Evolutionary conservation across 2,329 filamentous ascomycete species (phyloP).

Genomic region (Calonectria honghensis): DNA sequence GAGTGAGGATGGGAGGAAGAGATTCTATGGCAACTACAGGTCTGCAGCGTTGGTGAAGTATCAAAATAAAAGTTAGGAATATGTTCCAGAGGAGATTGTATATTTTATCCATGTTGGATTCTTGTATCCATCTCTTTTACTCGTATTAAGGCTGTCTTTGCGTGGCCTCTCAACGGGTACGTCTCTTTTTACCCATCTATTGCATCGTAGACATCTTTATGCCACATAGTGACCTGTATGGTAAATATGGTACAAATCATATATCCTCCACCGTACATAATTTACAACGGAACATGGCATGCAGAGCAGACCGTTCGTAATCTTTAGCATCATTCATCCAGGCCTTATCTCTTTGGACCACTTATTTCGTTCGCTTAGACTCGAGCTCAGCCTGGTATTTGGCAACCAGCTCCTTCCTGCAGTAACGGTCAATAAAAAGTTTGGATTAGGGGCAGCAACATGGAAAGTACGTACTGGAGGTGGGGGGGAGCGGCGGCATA

Average conservation of each 20-base stretch:
- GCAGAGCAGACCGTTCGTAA: conserved; percentile 31
- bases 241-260: conserved; percentile 56
- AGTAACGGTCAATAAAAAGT: conserved; percentile 39
- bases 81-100: conserved; percentile 51
- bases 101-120: conserved; percentile 48
- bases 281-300: conserved; percentile 48
- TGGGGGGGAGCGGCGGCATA: conserved; percentile 91
- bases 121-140: conserved; percentile 38
- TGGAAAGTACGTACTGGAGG: conserved; percentile 81
- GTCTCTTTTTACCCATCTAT: conserved; percentile 27
- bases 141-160: conserved; percentile 20
- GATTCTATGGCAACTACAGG: not conserved
- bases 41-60: not conserved
- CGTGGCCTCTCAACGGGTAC: conserved; percentile 1
- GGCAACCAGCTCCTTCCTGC: conserved; percentile 75
- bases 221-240: conserved; percentile 40
- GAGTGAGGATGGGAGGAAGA: conserved; percentile 17
- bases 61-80: conserved; percentile 31
- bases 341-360: conserved; percentile 22
- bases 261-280: conserved; percentile 48
- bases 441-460: not conserved
- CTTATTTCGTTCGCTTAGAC: conserved; percentile 73
- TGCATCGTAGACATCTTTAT: conserved; percentile 46
- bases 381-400: conserved; percentile 77
- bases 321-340: conserved; percentile 34